Evolutionary conservation across 257 asterid genomes (phyloP).

Genomic region (Perilla frutescens): DNA sequence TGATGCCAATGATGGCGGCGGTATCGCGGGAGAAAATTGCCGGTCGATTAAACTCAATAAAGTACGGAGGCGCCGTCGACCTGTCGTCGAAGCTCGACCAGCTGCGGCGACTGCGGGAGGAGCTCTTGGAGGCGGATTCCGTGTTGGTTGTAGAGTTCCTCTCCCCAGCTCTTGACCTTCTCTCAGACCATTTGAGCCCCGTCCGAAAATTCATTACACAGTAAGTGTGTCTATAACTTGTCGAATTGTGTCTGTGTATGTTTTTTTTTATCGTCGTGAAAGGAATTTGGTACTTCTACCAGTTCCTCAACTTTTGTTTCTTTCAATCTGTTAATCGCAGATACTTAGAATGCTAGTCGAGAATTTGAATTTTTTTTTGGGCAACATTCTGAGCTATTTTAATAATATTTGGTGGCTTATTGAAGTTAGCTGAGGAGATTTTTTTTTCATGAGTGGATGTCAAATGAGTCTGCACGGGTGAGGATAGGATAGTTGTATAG

Average conservation of each 20-base stretch:
- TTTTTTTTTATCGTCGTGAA: not conserved
- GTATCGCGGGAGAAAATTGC: slow-evolving; percentile 58
- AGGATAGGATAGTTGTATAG: not conserved
- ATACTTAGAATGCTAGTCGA: not conserved
- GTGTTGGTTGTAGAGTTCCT: slow-evolving; percentile 54
- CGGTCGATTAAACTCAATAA: slow-evolving; percentile 55
- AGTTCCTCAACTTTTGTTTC: not conserved
- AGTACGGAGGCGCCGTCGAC: slow-evolving; percentile 47
- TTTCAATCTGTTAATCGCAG: not conserved
- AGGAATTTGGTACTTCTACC: not conserved
- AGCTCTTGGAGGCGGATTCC: slow-evolving; percentile 60
- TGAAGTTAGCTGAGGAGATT: not conserved
- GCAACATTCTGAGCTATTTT: not conserved
- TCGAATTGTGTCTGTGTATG: slow-evolving; percentile 3
- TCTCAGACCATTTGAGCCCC: slow-evolving; percentile 71
- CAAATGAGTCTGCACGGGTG: slow-evolving; percentile 10
- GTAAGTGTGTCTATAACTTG: slow-evolving; percentile 50
- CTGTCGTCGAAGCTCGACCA: slow-evolving; percentile 63
- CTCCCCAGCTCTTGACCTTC: slow-evolving; percentile 67
- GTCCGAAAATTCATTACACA: slow-evolving; percentile 71
- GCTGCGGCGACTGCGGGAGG: slow-evolving; percentile 64
- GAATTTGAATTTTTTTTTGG: not conserved
- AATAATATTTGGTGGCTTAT: not conserved
- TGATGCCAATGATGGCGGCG: slow-evolving; percentile 60
- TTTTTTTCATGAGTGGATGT: not conserved